A percentile compares a stretch with the other conserved stretches of the same genome.
These are phyloP conservation scores for Lagenidium giganteum DNA, from an alignment of 352 stramenopile species.

Conservation along the genomic window DNA sequence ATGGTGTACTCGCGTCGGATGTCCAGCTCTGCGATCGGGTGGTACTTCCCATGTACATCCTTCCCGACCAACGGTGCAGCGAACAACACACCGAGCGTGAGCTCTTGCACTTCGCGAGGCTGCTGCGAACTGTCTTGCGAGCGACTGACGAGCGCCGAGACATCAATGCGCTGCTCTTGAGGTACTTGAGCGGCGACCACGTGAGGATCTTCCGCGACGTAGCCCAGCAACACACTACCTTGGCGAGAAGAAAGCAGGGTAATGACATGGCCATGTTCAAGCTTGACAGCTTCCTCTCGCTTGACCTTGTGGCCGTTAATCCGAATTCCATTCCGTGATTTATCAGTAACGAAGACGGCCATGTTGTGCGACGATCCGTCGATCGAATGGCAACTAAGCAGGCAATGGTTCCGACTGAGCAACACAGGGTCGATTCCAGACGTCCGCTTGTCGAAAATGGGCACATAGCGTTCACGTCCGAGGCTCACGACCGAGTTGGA, in stretches of 20 bases:
- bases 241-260: constrained; percentile 61
- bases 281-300: constrained; percentile 40
- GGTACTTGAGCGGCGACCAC: constrained; percentile 32
- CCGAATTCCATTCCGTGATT: constrained; percentile 65
- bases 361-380: constrained; percentile 36
- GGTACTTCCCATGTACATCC: constrained; percentile 84
- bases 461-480: constrained; percentile 41
- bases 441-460: constrained; percentile 53
- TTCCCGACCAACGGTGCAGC: constrained; percentile 90
- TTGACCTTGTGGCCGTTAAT: constrained; percentile 51
- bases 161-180: constrained; percentile 5
- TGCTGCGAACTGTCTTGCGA: constrained; percentile 52
- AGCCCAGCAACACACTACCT: constrained; percentile 58
- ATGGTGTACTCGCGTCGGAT: constrained; percentile 81
- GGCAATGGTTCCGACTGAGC: constrained; percentile 55
- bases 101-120: constrained; percentile 52
- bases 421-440: constrained; percentile 55
- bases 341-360: constrained; percentile 59
- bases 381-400: constrained; percentile 47
- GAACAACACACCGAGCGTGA: constrained; percentile 93
- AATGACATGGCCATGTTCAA: constrained; percentile 63
- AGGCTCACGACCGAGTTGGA: constrained; percentile 37
- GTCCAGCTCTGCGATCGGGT: constrained; percentile 86
- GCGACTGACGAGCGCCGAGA: constrained; percentile 11
- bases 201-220: constrained; percentile 73